Evolutionary conservation across 225 moss, liverwort and hornwort species (phyloP), one percentile per base, ranked within the genome.

Genomic region (Polytrichum commune): DNA sequence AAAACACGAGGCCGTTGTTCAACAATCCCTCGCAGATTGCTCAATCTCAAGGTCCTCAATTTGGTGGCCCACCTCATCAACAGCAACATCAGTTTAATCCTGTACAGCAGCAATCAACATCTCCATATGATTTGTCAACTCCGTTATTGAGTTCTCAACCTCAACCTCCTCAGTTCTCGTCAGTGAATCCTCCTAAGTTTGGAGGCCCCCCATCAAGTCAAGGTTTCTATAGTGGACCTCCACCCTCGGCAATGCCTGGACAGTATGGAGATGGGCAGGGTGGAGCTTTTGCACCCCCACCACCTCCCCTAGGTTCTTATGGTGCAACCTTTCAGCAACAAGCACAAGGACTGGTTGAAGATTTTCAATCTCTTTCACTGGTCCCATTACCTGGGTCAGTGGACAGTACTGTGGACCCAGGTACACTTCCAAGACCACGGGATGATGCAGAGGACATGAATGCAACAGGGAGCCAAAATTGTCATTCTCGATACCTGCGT

Each of bases 311-410:
- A 54, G 93, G 90, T 64, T 85, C 88, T 55, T 93, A 90, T 69
- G 89, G 84, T 63, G 83, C 64, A 65, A 92, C 82, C 64, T 88
- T 82, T 72, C 85, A 73, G 29, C 79, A 67, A 68, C 84, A 76
- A 77, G 84, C 60, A 54, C 89, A 86, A 85, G 86, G 80, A 19
- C 75, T 99, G 62, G 78, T 88, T 67, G 98, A 99, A 62, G 98
- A 95, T 77, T 99, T 99, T 72, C 89, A 99, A 55, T 99, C 98
- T 26, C 82, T 99, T 7, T 80, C 90, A 13, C 78, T 99, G 90
- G 89, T 95, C 10, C 93, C 93, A 19, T 81, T 91, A 60, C 67
- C 85, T 55, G 97, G 98, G 67, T 93, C 98, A 5, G 78, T 94
- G 74, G 98, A 99, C 62, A 82, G 87, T 70, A 91, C 86, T 2